Evolutionary conservation across 306 rosid genomes (phyloP).

Genomic region (Cyamopsis tetragonoloba): DNA sequence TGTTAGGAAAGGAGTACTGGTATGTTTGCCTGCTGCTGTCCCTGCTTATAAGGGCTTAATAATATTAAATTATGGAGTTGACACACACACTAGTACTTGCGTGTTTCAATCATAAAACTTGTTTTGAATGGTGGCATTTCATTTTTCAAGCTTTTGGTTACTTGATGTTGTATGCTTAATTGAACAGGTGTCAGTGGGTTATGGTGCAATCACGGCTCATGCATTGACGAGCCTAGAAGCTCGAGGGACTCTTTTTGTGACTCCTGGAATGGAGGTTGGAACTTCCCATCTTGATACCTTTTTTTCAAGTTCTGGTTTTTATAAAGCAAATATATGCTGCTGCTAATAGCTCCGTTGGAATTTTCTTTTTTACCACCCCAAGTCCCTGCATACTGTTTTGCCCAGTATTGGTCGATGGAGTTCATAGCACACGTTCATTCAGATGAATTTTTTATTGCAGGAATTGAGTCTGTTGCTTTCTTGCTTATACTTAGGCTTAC

Average conservation of each 20-base stretch:
- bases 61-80: not conserved
- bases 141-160: not conserved
- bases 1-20: constrained; percentile 99
- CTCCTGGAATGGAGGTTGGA: constrained; percentile 89
- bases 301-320: not conserved
- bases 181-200: constrained; percentile 87
- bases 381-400: not conserved
- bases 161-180: not conserved
- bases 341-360: not conserved
- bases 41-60: constrained; percentile 2
- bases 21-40: constrained; percentile 36
- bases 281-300: constrained; percentile 4
- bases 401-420: constrained; percentile 4
- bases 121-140: constrained; percentile 7
- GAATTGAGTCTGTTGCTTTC: not conserved
- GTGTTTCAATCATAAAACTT: constrained; percentile 11
- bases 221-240: constrained; percentile 88
- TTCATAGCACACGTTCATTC: not conserved
- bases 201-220: constrained; percentile 72
- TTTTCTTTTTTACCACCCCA: not conserved
- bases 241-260: constrained; percentile 91
- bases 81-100: not conserved
- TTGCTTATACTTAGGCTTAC: not conserved
- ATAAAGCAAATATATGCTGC: constrained; percentile 3
- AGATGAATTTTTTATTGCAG: not conserved